Evolutionary conservation across 805 yeast species (phyloP), one percentile per base, ranked within the genome.

Genomic region (Candida krabiensis): DNA sequence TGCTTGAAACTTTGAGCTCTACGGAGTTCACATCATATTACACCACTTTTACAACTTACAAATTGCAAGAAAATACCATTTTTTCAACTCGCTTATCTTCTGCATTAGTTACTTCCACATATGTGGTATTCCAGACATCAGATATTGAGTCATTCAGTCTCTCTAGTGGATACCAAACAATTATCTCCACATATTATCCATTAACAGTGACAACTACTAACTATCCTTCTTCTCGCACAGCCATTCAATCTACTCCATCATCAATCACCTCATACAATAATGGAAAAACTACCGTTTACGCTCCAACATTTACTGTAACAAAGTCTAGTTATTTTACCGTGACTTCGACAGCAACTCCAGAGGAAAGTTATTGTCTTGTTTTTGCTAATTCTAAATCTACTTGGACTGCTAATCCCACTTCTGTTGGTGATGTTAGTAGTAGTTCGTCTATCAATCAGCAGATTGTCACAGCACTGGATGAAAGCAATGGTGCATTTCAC

Each of bases 111-210:
- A 44, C 54, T 12, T 29, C 30, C 5, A 46, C 48, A 7, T 49
- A 46, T 33, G 28, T 43, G 32, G 41, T 33, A 11, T 46, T 44
- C 46, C 32, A 41, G 11, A 38, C 43, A 7, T 25, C 33, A 3
- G 40, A 28, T 6, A 17, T 41, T 12, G 41, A 33, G 8, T 43
- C 47, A 2, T 22, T 35, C 37, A 38, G 43, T 23, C 18, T 40
- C 17, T 34, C 34, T 14, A 46, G 49, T 3, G 49, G 44, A 9
- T 40, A 38, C 28, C 21, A 31, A 4, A 44, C 47, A 9, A 15
- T 46, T 14, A 29, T 37, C 2, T 43, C 50, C 4, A 49, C 53
- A 3, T 38, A 46, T 35, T 29, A 31, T 13, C 49, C 52, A 8
- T 19, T 24, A 9, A 40, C 44, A 2, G 19, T 36, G 25, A 40